Conservation (phyloP, 805 yeast species). For the Saccharomycopsis oosterbeekiorum region DNA sequence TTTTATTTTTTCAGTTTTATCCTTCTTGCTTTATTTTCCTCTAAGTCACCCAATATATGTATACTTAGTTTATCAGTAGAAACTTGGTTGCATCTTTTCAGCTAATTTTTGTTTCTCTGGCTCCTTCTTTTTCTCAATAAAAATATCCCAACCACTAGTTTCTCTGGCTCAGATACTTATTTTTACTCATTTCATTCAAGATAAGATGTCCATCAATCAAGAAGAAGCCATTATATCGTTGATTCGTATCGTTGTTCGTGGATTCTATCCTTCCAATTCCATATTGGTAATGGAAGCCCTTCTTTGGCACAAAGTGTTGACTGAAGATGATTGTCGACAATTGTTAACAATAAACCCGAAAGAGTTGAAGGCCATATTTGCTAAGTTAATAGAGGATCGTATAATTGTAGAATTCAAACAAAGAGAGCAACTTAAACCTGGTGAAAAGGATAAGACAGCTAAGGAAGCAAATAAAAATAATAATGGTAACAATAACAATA, state of each 20-base stretch:
- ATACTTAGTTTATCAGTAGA: too few relatives aligned
- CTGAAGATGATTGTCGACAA: constrained; percentile 83
- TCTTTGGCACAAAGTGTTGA: constrained; percentile 75
- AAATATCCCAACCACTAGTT: too few relatives aligned
- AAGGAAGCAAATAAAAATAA: constrained; percentile 14
- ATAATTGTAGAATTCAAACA: constrained; percentile 62
- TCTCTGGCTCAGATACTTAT: background rate
- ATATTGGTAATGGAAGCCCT: constrained; percentile 82
- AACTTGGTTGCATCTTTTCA: background rate
- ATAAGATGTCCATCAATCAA: constrained; percentile 7
- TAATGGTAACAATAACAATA: background rate
- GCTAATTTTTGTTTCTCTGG: background rate
- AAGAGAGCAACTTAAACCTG: constrained; percentile 31
- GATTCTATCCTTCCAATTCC: constrained; percentile 79
- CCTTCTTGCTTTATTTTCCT: too few relatives aligned
- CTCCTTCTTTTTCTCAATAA: background rate
- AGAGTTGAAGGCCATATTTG: constrained; percentile 75
- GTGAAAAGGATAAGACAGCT: background rate
- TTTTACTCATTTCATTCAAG: background rate
- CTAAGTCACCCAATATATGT: too few relatives aligned
- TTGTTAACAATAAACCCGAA: constrained; percentile 78
- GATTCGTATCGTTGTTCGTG: constrained; percentile 71
- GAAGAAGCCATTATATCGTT: constrained; percentile 37
- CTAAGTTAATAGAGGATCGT: constrained; percentile 76
- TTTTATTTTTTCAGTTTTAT: too few relatives aligned